phyloP scores from a whole-genome alignment of 176 grass and related monocot genomes.

The Aegilops longissima region DNA sequence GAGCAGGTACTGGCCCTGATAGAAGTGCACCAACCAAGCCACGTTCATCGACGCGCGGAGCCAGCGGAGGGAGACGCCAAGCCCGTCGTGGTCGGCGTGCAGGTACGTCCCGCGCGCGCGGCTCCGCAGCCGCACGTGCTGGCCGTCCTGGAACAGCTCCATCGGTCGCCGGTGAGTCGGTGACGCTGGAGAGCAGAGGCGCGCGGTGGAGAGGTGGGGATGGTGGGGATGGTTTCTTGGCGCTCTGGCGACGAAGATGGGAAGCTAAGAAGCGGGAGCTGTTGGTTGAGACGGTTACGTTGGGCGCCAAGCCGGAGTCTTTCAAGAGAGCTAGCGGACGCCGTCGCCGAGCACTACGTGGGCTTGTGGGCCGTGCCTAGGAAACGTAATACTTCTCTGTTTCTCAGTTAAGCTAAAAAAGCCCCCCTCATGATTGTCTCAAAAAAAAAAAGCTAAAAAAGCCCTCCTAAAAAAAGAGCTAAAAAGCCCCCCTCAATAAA shows the following conservation, averaged over 20 bases:
- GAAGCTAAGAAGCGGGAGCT: background rate
- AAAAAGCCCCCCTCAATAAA: too few relatives aligned
- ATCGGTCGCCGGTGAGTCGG: background rate
- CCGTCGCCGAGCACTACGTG: too few relatives aligned
- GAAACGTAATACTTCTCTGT: too few relatives aligned
- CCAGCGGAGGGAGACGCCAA: background rate
- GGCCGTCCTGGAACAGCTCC: background rate
- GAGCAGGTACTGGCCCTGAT: background rate
- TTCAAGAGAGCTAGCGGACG: too few relatives aligned
- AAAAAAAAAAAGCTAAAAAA: too few relatives aligned
- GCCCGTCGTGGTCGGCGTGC: constrained; percentile 10
- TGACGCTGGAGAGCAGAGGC: background rate
- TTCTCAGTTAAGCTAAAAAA: too few relatives aligned
- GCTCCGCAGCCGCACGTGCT: constrained; percentile 22
- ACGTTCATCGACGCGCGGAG: background rate
- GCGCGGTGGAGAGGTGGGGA: too few relatives aligned
- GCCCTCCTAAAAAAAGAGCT: too few relatives aligned
- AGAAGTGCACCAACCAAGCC: background rate
- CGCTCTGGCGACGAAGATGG: too few relatives aligned
- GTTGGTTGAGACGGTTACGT: background rate
- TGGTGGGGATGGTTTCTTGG: background rate
- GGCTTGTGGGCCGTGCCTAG: too few relatives aligned
- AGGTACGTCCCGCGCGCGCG: background rate
- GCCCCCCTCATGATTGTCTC: too few relatives aligned
- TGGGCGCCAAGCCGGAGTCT: too few relatives aligned